These are phyloP conservation scores for Wickerhamiella nectarea DNA, from an alignment of 805 yeast genomes.

Conservation along the genomic window DNA sequence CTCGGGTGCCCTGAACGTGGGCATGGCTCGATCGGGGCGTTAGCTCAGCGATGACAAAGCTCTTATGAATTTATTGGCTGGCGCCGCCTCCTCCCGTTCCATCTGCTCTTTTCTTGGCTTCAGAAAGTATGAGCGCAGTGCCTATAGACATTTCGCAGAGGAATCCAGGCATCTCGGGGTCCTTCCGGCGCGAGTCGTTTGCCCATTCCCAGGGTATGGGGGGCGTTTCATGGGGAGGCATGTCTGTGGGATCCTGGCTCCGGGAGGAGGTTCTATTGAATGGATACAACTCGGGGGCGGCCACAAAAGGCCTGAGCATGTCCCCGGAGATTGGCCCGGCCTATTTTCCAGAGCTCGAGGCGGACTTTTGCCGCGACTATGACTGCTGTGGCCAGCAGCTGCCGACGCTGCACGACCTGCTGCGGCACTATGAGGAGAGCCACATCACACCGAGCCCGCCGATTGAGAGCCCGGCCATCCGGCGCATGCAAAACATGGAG, in stretches of 20 bases:
- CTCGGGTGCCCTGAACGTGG: too few species aligned
- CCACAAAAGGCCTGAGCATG: conserved; percentile 36
- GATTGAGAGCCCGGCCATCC: conserved; percentile 21
- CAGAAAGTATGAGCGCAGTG: conserved; percentile 22
- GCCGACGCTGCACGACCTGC: conserved; percentile 85
- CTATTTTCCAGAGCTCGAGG: conserved; percentile 84
- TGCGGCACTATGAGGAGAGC: conserved; percentile 91
- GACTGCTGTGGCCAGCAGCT: conserved; percentile 87
- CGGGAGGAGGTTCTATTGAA: conserved; percentile 54
- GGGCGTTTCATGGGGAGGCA: conserved; percentile 94
- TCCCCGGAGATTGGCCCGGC: conserved; percentile 54
- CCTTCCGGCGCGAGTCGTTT: conserved; percentile 70
- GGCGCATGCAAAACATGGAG: conserved; percentile 48
- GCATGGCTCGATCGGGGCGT: not conserved
- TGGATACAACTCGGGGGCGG: conserved; percentile 12
- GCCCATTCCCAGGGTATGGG: conserved; percentile 98
- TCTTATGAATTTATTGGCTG: not conserved
- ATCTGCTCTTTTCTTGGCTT: not conserved
- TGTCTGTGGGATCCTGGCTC: conserved; percentile 89
- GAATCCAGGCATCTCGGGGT: conserved; percentile 22
- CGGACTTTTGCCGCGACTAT: conserved; percentile 92
- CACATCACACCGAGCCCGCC: conserved; percentile 63
- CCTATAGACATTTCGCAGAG: conserved; percentile 32
- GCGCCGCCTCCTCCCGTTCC: not conserved
- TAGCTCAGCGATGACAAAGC: not conserved